These are phyloP conservation scores for Saturnispora silvae DNA, from an alignment of 805 yeast species.

Conservation along the genomic window DNA sequence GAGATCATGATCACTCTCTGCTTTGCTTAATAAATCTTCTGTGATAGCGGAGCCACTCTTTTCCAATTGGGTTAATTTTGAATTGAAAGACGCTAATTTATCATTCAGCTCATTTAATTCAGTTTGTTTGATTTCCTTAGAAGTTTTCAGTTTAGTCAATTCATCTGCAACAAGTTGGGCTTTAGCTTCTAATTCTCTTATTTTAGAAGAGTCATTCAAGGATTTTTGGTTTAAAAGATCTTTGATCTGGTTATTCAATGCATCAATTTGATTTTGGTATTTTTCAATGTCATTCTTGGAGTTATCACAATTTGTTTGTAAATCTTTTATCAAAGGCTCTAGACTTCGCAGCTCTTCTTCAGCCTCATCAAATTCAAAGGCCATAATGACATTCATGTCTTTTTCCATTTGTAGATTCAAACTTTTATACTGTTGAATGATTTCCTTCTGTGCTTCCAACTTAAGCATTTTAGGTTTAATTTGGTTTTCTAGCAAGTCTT, in stretches of 20 bases:
- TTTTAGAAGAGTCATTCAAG: constrained; percentile 46
- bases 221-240: constrained; percentile 48
- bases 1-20: constrained; percentile 35
- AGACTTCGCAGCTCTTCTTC: constrained; percentile 2
- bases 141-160: constrained; percentile 56
- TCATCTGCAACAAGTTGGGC: constrained; percentile 52
- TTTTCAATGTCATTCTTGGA: constrained; percentile 13
- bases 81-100: constrained; percentile 10
- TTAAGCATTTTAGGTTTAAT: constrained; percentile 86
- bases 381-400: constrained; percentile 6
- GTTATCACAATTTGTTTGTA: neutral
- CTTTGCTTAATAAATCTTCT: constrained; percentile 26
- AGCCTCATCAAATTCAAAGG: constrained; percentile 20
- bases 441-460: constrained; percentile 69
- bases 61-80: constrained; percentile 14
- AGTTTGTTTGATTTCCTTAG: constrained; percentile 34
- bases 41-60: neutral
- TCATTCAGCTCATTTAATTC: constrained; percentile 27
- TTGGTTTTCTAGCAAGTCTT: constrained; percentile 66
- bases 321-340: neutral
- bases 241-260: constrained; percentile 34
- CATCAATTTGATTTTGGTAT: constrained; percentile 32
- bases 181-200: constrained; percentile 46
- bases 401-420: constrained; percentile 10
- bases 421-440: constrained; percentile 78